Evolutionary conservation across 345 rosid genomes (phyloP).

Genomic region (Alliaria petiolata): DNA sequence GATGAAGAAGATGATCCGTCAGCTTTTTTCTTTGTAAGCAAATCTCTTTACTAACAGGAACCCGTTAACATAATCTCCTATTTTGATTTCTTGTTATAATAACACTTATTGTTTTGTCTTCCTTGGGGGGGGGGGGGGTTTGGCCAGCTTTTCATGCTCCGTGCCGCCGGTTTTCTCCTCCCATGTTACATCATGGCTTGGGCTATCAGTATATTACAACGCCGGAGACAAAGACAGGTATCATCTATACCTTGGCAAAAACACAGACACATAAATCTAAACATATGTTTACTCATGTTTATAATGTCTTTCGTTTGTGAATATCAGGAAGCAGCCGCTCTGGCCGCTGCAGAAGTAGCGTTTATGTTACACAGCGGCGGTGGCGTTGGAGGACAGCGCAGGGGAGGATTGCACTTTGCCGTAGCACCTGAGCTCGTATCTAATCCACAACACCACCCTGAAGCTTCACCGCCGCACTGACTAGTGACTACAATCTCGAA

Average conservation of each 20-base stretch:
- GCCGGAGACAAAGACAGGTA: conserved; percentile 95
- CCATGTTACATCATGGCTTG: conserved; percentile 99
- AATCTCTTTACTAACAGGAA: neutral
- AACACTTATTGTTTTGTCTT: neutral
- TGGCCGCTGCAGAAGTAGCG: conserved; percentile 86
- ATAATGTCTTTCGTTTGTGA: neutral
- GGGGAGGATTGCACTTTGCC: conserved; percentile 62
- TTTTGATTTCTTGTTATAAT: neutral
- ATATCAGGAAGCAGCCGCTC: conserved; percentile 85
- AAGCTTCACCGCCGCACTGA: conserved; percentile 8
- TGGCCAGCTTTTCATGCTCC: conserved; percentile 83
- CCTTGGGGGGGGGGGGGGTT: neutral
- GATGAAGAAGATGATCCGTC: conserved; percentile 60
- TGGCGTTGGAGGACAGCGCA: conserved; percentile 49
- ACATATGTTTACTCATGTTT: neutral
- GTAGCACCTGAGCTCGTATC: conserved; percentile 61
- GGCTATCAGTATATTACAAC: conserved; percentile 93
- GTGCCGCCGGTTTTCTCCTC: conserved; percentile 92
- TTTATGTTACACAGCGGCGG: conserved; percentile 66
- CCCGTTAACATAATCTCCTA: neutral
- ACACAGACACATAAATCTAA: neutral
- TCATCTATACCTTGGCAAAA: neutral
- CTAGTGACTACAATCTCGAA: neutral
- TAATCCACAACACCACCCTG: conserved; percentile 24
- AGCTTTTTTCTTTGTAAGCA: conserved; percentile 81